Evolutionary conservation across 768 basidiomycete genomes (phyloP).

Genomic region (Clitopilus hobsonii): DNA sequence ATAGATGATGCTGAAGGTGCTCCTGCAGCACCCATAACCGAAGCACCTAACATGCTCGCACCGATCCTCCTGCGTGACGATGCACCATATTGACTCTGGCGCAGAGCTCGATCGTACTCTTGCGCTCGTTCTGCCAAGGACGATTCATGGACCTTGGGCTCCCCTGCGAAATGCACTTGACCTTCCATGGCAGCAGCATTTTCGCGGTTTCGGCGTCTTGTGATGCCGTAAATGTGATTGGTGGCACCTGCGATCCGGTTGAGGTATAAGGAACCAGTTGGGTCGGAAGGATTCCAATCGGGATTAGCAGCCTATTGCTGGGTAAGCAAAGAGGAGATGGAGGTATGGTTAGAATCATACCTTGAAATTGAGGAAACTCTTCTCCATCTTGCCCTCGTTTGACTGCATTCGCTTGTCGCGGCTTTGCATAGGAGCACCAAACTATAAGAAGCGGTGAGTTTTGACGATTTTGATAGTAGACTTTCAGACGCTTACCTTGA

Average conservation of each 20-base stretch:
- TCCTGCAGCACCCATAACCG: constrained; percentile 32
- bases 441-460: constrained; percentile 34
- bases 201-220: constrained; percentile 19
- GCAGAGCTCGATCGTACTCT: constrained; percentile 72
- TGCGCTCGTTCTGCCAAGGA: constrained; percentile 50
- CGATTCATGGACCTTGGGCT: constrained; percentile 26
- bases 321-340: background rate
- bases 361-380: constrained; percentile 94
- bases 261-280: constrained; percentile 86
- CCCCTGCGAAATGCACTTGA: constrained; percentile 24
- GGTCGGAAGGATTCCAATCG: constrained; percentile 91
- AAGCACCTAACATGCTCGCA: constrained; percentile 44
- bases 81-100: constrained; percentile 60
- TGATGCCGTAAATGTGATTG: constrained; percentile 33
- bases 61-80: constrained; percentile 40
- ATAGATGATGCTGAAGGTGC: constrained; percentile 37
- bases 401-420: constrained; percentile 75
- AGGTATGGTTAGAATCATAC: constrained; percentile 22
- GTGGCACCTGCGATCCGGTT: constrained; percentile 69
- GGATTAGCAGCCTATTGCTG: constrained; percentile 76
- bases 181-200: constrained; percentile 15
- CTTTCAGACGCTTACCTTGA: constrained; percentile 58
- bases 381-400: constrained; percentile 98
- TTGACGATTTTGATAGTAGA: background rate
- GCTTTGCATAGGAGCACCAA: constrained; percentile 74